A percentile compares a stretch with the other conserved stretches of the same genome.
These are phyloP conservation scores for Diversispora epigaea DNA, from an alignment of 192 early-diverging fungal species.

Conservation along the genomic window DNA sequence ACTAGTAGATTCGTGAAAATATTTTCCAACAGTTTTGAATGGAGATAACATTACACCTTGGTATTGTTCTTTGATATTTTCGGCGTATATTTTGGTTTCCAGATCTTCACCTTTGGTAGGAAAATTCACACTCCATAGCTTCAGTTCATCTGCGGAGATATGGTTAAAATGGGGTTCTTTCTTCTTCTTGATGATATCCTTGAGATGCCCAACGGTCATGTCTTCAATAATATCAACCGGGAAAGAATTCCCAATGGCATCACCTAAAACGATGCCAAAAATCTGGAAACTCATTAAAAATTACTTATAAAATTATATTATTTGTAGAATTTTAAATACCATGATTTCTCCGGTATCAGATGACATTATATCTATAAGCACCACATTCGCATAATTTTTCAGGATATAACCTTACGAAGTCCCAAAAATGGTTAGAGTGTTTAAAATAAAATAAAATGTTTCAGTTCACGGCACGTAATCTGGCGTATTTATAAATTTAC, in stretches of 20 bases:
- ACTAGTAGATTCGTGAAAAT: background rate
- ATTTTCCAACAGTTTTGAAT: background rate
- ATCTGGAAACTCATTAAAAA: no score
- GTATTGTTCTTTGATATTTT: background rate
- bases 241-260: conserved; percentile 7
- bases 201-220: conserved; percentile 32
- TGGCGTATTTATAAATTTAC: no score
- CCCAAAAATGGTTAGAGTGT: no score
- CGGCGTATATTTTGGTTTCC: conserved; percentile 3
- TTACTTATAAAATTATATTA: no score
- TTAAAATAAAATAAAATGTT: no score
- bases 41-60: background rate
- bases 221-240: background rate
- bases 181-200: conserved; percentile 27
- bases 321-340: no score
- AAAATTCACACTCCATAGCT: conserved; percentile 21
- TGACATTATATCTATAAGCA: no score
- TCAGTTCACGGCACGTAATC: no score
- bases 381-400: no score
- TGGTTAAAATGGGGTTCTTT: conserved; percentile 3
- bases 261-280: conserved; percentile 31
- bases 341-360: no score
- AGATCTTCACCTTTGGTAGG: background rate
- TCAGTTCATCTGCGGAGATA: conserved; percentile 20
- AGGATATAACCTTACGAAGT: no score